Percentiles rank a stretch among this genome's conserved stretches.
Evolutionary conservation across 2,329 filamentous ascomycete genomes (phyloP).

Genomic region (Paecilomyces sp.): DNA sequence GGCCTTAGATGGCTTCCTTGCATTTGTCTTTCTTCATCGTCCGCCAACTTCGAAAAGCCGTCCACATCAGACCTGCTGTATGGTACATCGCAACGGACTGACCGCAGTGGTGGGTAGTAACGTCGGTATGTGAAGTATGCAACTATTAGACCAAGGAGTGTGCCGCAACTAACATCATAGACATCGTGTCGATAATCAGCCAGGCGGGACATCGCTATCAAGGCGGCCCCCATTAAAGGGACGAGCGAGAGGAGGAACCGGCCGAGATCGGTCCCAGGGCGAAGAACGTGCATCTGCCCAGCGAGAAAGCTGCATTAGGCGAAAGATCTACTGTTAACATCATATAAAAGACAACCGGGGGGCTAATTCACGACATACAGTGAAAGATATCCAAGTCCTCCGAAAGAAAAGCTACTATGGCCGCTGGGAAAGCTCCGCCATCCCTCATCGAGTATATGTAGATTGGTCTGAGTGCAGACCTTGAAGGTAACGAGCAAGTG

Average conservation of each 20-base stretch:
- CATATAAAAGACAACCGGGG: neutral
- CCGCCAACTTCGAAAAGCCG: constrained; percentile 21
- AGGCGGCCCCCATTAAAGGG: constrained; percentile 49
- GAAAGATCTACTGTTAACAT: constrained; percentile 1
- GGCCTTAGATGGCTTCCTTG: constrained; percentile 3
- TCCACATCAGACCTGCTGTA: constrained; percentile 31
- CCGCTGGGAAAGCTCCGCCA: constrained; percentile 60
- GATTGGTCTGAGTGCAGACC: constrained; percentile 43
- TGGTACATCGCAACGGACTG: constrained; percentile 45
- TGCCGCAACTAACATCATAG: constrained; percentile 53
- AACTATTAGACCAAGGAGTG: constrained; percentile 46
- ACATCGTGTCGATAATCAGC: constrained; percentile 60
- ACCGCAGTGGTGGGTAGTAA: constrained; percentile 51
- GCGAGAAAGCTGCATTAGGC: constrained; percentile 31
- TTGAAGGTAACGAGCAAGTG: constrained; percentile 45
- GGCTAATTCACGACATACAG: constrained; percentile 26
- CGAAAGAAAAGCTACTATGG: constrained; percentile 56
- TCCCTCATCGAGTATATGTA: constrained; percentile 55
- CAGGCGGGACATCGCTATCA: constrained; percentile 56
- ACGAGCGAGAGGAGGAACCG: constrained; percentile 48
- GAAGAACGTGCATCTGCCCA: constrained; percentile 53
- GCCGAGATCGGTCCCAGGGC: constrained; percentile 51
- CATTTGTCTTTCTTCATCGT: constrained; percentile 26
- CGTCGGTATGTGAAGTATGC: constrained; percentile 54
- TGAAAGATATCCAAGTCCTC: constrained; percentile 53